Base-by-base conservation (phyloP, 176 grass and related monocot genomes). In the Oryza officinalis region DNA sequence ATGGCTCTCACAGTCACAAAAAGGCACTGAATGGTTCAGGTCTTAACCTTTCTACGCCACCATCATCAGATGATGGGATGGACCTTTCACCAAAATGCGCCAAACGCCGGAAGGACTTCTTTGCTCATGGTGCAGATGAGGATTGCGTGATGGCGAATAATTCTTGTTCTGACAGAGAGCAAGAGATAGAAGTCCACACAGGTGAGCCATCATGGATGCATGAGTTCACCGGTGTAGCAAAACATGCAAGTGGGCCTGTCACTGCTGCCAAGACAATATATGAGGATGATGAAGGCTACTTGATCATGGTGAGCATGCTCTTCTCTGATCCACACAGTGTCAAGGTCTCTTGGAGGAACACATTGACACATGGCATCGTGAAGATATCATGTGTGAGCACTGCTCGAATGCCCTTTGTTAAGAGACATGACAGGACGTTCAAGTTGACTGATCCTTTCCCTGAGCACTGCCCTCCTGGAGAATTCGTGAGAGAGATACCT, bases 381-480 rank as follows among this genome's bases (percentile, higher is more conserved):
- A 94, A 94, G 86, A 91, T 94, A 87, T 78, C 83, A 35, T 94
- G 89, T 37, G 89, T 94, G 27, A 91, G 92, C 76, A 94, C 89
- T 9, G 92, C 89, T 22, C 86, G 86, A 13, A 79, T 86, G 80
- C 84, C 89, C 23, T 70, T 84, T 17, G 28, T 94, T 52, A 84
- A 87, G 84, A 84, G 92, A 52, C 92, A 89, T 15, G 89, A 91
- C 45, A 91, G 92, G 77, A 91, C 72, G 52, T 91, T 94, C 66
- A 84, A 66, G 80, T 54, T 94, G 68, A 94, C 84, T 0, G 92
- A 94, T 69, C 86, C 89, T 65, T 87, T 69, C 63, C 92, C 89
- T 0, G 92, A 94, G 72, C 92, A 94, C 82, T 94, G 92, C 80
- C 89, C 89, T 70, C 89, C 89, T 0, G 92, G 92, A 0, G 92